Evolutionary conservation across 2,329 filamentous ascomycete species (phyloP).

Genomic region (Aureobasidium sp.): DNA sequence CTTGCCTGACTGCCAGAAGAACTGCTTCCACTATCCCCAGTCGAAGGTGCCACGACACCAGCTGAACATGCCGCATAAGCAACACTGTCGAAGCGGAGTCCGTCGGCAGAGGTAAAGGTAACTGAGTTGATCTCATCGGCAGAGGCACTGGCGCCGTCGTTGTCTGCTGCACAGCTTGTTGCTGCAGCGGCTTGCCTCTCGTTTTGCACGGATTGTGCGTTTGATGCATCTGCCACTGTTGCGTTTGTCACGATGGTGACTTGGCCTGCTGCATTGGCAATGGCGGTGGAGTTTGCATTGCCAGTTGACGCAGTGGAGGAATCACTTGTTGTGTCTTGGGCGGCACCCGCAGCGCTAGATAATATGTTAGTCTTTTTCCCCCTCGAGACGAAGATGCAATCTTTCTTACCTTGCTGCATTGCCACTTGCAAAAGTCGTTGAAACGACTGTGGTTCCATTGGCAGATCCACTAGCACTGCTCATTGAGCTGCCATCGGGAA

Average conservation of each 20-base stretch:
- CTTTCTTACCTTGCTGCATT: not conserved
- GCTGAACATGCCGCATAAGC: not conserved
- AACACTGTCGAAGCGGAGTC: not conserved
- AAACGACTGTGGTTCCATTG: not conserved
- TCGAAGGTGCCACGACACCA: not conserved
- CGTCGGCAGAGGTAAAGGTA: not conserved
- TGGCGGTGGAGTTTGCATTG: slow-evolving; percentile 1
- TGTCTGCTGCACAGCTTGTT: not conserved
- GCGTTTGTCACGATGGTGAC: slow-evolving; percentile 1
- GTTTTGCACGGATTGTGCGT: not conserved
- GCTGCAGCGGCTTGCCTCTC: slow-evolving; percentile 1
- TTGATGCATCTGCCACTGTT: not conserved
- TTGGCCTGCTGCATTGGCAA: not conserved
- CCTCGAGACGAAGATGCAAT: no score
- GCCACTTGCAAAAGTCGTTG: not conserved
- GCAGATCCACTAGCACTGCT: not conserved
- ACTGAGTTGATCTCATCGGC: not conserved
- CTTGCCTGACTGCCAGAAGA: slow-evolving; percentile 1
- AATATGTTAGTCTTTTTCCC: not conserved
- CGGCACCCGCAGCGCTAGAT: not conserved
- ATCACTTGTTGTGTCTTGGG: not conserved
- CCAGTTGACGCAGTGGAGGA: not conserved
- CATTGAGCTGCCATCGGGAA: not conserved
- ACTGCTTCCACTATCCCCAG: not conserved
- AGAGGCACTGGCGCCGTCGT: not conserved